Evolutionary conservation across 2,329 filamentous ascomycete genomes (phyloP).

Genomic region (Apiospora saccharicola): DNA sequence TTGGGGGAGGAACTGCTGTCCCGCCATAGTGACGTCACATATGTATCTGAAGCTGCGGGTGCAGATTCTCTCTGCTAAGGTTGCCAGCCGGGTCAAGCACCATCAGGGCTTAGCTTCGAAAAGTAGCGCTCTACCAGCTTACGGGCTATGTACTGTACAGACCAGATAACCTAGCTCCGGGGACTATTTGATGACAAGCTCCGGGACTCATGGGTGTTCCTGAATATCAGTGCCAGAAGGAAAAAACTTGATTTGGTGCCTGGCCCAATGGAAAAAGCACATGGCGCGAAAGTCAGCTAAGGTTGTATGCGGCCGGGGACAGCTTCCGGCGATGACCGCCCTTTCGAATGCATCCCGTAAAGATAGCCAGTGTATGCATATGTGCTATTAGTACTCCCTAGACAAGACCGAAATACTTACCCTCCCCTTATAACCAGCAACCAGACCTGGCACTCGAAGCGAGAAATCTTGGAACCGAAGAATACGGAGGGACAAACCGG

Average conservation of each 20-base stretch:
- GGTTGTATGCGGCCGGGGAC: not conserved
- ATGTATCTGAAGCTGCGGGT: not conserved
- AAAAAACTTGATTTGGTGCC: conserved; percentile 8
- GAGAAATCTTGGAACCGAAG: not conserved
- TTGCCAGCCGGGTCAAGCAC: not conserved
- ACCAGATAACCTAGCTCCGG: not conserved
- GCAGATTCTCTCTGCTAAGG: not conserved
- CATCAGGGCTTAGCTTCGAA: not conserved
- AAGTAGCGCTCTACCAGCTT: not conserved
- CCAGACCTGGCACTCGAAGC: not conserved
- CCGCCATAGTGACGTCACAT: conserved; percentile 16
- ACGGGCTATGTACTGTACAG: not conserved
- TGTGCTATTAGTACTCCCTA: not conserved
- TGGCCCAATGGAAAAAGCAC: conserved; percentile 7
- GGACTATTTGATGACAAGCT: conserved; percentile 19
- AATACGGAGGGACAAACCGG: not conserved
- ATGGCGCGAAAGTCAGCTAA: not conserved
- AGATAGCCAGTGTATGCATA: not conserved
- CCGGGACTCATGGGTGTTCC: conserved; percentile 13
- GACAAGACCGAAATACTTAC: not conserved
- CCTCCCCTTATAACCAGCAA: not conserved
- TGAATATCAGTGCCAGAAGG: conserved; percentile 6
- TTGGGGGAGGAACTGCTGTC: not conserved
- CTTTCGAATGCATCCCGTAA: not conserved
- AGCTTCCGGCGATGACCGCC: conserved; percentile 2